A percentile compares a stretch with the other conserved stretches of the same genome.
Evolutionary conservation across 1,284 basidiomycete species (phyloP).

Genomic region (Coriolopsis trogii): DNA sequence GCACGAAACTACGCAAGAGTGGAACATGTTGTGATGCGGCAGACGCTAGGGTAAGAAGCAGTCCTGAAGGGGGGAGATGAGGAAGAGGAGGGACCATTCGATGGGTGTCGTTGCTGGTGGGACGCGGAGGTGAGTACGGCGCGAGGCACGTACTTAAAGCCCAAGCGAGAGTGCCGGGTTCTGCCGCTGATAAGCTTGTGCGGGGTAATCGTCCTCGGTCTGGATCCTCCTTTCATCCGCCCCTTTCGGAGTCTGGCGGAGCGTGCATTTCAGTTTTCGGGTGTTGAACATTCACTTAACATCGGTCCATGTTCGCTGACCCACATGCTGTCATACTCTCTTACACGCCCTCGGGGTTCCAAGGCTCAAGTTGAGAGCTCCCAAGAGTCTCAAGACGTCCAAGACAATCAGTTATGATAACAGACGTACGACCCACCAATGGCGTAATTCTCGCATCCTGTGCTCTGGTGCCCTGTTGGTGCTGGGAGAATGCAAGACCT

Average conservation of each 20-base stretch:
- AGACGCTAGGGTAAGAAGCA: slow-evolving; percentile 48
- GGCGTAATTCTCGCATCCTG: no score
- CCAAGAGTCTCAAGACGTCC: no score
- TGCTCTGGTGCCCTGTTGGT: no score
- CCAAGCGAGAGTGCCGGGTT: not conserved
- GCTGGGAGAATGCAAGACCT: no score
- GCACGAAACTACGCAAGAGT: slow-evolving; percentile 34
- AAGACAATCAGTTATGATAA: no score
- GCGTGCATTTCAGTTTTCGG: not conserved
- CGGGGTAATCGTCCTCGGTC: slow-evolving; percentile 16
- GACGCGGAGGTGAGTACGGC: slow-evolving; percentile 10
- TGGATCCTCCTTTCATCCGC: not conserved
- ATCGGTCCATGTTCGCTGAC: not conserved
- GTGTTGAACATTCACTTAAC: not conserved
- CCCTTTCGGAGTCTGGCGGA: slow-evolving; percentile 8
- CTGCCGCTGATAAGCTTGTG: slow-evolving; percentile 24
- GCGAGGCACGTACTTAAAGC: slow-evolving; percentile 12
- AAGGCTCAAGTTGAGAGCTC: no score
- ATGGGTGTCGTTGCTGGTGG: slow-evolving; percentile 22
- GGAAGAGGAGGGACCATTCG: slow-evolving; percentile 36
- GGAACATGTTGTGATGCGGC: slow-evolving; percentile 49
- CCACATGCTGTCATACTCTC: no score
- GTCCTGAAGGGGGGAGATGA: slow-evolving; percentile 39
- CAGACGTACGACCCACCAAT: no score
- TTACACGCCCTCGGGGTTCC: no score